These are phyloP conservation scores for Vigna trinervia DNA, from an alignment of 306 rosid genomes.

Conservation along the genomic window DNA sequence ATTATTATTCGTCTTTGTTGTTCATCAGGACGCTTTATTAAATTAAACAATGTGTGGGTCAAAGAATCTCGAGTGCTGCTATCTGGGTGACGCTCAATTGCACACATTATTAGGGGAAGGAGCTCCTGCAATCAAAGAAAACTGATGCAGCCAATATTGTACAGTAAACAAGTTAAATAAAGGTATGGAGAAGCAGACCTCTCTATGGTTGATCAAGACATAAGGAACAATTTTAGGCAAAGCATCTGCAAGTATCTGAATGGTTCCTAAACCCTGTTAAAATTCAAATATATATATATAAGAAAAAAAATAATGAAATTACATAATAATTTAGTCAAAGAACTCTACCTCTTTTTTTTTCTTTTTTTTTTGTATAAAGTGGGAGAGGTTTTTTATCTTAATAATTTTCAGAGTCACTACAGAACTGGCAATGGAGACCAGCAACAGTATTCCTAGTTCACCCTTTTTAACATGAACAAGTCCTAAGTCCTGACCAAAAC, in stretches of 20 bases:
- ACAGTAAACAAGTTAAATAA: slow-evolving; percentile 11
- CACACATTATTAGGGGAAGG: slow-evolving; percentile 98
- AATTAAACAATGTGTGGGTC: slow-evolving; percentile 96
- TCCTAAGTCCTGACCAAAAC: slow-evolving; percentile 37
- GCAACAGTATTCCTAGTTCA: slow-evolving; percentile 26
- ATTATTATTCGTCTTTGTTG: slow-evolving; percentile 89
- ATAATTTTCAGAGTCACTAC: slow-evolving; percentile 26
- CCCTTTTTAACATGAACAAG: slow-evolving; percentile 37
- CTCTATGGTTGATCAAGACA: slow-evolving; percentile 97
- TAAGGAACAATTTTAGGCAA: slow-evolving; percentile 98
- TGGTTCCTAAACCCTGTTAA: slow-evolving; percentile 82
- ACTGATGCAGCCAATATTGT: slow-evolving; percentile 28
- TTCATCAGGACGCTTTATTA: slow-evolving; percentile 98
- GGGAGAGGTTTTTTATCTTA: slow-evolving; percentile 2
- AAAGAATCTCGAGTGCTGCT: slow-evolving; percentile 91
- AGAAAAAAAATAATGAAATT: slow-evolving; percentile 10
- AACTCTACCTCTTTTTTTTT: not conserved
- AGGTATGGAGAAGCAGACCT: slow-evolving; percentile 59
- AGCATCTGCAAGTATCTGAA: slow-evolving; percentile 94
- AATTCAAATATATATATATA: slow-evolving; percentile 39
- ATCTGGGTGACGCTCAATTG: slow-evolving; percentile 96
- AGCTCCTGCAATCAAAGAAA: slow-evolving; percentile 72
- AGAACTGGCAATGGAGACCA: slow-evolving; percentile 34
- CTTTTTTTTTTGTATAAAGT: slow-evolving; percentile 33
- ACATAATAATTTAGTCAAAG: slow-evolving; percentile 16